Conservation (phyloP, 352 stramenopile species). For the Phytophthora citrophthora region DNA sequence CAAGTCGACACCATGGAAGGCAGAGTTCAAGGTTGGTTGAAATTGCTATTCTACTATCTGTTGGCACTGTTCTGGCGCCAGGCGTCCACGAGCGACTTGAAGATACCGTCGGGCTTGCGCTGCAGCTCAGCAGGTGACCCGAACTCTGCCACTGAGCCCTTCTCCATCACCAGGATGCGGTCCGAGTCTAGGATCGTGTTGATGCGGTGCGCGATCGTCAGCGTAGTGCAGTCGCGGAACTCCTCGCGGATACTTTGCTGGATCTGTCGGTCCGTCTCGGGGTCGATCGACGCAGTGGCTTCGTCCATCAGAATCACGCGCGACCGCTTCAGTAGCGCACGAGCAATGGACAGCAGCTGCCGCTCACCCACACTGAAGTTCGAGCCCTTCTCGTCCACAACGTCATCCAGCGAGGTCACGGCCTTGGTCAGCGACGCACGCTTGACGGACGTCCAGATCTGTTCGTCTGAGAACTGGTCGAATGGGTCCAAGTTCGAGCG, state of each 20-base stretch:
- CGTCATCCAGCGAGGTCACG: neutral
- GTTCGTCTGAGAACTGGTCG: neutral
- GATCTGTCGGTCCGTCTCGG: neutral
- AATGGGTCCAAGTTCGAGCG: neutral
- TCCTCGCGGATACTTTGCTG: neutral
- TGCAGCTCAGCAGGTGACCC: neutral
- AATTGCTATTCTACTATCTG: too few species aligned
- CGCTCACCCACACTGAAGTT: neutral
- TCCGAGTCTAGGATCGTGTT: neutral
- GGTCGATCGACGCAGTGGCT: neutral
- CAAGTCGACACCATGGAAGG: too few species aligned
- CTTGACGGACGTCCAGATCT: neutral
- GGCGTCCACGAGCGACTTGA: constrained; percentile 46
- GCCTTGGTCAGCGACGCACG: constrained; percentile 2
- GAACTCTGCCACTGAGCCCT: neutral
- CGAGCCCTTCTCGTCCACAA: neutral
- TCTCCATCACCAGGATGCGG: neutral
- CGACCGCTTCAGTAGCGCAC: neutral
- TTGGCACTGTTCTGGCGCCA: constrained; percentile 52
- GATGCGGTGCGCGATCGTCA: neutral
- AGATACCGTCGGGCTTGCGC: constrained; percentile 16
- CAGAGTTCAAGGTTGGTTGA: too few species aligned
- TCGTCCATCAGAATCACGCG: constrained; percentile 40
- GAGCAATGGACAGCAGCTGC: neutral
- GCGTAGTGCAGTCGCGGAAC: neutral